Conservation (phyloP, 768 basidiomycete genomes). For the Hortiboletus flavorubellus region DNA sequence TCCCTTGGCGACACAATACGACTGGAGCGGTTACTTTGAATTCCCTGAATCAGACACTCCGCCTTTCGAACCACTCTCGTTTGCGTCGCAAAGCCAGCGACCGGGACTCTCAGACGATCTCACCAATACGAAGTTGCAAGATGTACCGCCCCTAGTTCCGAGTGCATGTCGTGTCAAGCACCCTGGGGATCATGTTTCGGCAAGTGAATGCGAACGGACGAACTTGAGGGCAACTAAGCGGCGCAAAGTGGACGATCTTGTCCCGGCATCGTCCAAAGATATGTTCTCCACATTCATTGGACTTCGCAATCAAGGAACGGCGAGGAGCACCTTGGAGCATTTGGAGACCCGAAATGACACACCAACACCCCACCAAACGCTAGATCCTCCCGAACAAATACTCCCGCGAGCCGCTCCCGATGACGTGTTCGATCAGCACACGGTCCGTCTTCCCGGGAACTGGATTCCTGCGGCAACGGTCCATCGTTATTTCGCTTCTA, state of each 20-base stretch:
- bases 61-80: constrained; percentile 26
- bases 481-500: constrained; percentile 69
- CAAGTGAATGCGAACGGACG: background rate
- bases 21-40: constrained; percentile 25
- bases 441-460: constrained; percentile 40
- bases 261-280: constrained; percentile 25
- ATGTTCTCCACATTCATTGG: constrained; percentile 24
- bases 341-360: constrained; percentile 13
- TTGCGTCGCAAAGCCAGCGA: constrained; percentile 18
- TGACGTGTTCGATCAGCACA: constrained; percentile 42
- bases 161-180: background rate
- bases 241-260: constrained; percentile 23
- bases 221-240: constrained; percentile 16
- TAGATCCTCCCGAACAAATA: constrained; percentile 11
- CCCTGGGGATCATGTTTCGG: background rate
- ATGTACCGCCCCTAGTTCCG: constrained; percentile 4
- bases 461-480: constrained; percentile 30
- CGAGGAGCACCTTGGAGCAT: constrained; percentile 2
- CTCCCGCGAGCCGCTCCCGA: constrained; percentile 33
- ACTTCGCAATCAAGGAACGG: constrained; percentile 22
- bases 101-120: background rate
- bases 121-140: constrained; percentile 3
- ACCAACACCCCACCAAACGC: constrained; percentile 3
- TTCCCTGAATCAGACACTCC: constrained; percentile 18
- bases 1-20: constrained; percentile 3